Base-by-base conservation (phyloP, 208 protist species). In the Herpetomonas tarakana region DNA sequence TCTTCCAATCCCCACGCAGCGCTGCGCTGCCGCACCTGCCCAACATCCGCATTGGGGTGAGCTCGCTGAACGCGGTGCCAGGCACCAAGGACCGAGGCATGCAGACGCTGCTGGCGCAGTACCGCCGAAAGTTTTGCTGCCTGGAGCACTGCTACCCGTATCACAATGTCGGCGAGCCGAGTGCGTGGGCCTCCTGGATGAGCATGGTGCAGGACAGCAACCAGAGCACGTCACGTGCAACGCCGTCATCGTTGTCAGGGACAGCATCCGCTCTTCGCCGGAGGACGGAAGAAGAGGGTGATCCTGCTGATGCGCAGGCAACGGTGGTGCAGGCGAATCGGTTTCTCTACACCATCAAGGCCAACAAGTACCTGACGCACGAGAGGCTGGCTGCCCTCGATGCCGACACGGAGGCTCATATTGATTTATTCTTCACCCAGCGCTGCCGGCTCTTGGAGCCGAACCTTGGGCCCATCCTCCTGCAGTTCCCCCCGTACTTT, bases 91-190 rank as follows among this genome's bases (percentile, higher is more conserved):
- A 88, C 46, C 74, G 82, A 29, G 74, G 62, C 46, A 89, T 92
- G 81, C 58, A 52, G 26, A 74, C 62, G 24, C 71, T 92, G 2
- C 58, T 92, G 38, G 16, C 28, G 44, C 65, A 72, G 47, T 92
- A 92, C 53, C 51, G 62, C 0, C 68, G 54, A 30, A 85, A 86
- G 59, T 92, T 92, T 62, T 71, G 75, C 64, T 83, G 69, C 55
- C 78, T 92, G 9, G 85, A 89, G 65, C 85, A 92, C 70, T 92
- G 85, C 65, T 87, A 92, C 61, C 74, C 81, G 12, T 92, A 76
- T 52, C 81, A 92, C 65, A 74, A 69, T 31, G 66, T 85, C 1
- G 64, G 63, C 19, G 78, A 88, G 29, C 54, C 62, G 24, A 47
- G 45, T 0, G 70, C 71, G 50, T 92, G 85, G 82, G 58, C n/a